Percentiles rank a stretch among this genome's conserved stretches.
Conservation (phyloP, 495 filamentous ascomycete species). For the Cairneyella variabilis region DNA sequence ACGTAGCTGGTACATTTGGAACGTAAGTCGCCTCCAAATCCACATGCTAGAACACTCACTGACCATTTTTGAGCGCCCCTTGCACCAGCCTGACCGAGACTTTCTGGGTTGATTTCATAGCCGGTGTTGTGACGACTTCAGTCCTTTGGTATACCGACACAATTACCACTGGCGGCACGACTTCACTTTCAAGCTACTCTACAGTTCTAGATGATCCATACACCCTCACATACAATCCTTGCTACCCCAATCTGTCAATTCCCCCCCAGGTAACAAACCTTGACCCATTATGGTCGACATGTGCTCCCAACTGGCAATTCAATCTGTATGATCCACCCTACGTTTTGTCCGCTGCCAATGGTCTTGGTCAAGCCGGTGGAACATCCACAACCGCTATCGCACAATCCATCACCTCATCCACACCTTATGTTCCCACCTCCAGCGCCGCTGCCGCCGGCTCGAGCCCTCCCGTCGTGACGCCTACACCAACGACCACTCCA, state of each 20-base stretch:
- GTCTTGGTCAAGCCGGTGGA: neutral
- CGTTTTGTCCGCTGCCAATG: neutral
- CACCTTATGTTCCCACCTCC: neutral
- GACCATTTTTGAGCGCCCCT: no score
- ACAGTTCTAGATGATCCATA: no score
- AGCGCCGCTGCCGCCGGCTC: neutral
- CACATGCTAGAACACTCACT: neutral
- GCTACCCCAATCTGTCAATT: neutral
- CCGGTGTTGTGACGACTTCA: neutral
- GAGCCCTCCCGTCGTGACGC: neutral
- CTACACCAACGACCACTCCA: neutral
- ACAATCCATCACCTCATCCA: neutral
- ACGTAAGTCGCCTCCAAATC: neutral
- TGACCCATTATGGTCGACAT: neutral
- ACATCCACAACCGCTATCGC: neutral
- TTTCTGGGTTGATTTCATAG: no score
- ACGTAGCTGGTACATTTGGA: no score
- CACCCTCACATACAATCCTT: neutral
- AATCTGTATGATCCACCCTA: neutral
- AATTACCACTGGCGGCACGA: neutral
- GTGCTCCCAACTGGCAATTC: neutral
- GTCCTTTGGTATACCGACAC: neutral
- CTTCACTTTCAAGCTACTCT: no score
- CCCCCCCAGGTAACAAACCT: neutral
- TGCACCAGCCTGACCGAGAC: no score